Base-by-base conservation (phyloP, 352 stramenopile species). In the Pythium volutum region DNA sequence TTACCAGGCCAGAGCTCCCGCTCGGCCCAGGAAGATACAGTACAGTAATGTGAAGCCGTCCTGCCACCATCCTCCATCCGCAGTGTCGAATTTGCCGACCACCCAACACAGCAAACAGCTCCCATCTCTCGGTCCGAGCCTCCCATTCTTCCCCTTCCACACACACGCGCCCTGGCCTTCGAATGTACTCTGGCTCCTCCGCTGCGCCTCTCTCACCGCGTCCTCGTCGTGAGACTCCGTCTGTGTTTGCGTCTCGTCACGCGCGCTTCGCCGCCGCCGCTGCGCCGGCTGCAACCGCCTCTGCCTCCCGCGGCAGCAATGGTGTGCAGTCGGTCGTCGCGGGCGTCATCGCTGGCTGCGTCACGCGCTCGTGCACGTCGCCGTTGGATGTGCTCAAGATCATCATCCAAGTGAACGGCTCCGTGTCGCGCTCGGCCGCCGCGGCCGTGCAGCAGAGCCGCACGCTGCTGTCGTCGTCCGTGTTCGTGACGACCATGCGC, bases 341-440 rank as follows among this genome's bases (percentile, higher is more conserved):
- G 3, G 84, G 84, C 25, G 77, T 88, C 47, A 77, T 93, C 65
- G 82, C 84, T 16, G 84, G 84, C 46, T 91, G 81, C 67, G 80
- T 93, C 57, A 91, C 84, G 43, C 81, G 84, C 64, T 89, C 84
- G 4, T 89, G 75, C 74, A 93, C 84, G 53, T 91, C 84, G 23
- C 84, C 84, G 8, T 65, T 93, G 20, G 84, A 93, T 54, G 82
- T 91, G 71, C 76, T 93, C 57, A 91, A 91, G 74, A 91, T 93
- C 68, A 66, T 91, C 20, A 88, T 93, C 48, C 84, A 93, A 64
- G 81, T 93, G 12, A 87, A 88, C 60, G 74, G 74, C 20, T 67
- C 77, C 14, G 47, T 63, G 14, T 59, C 69, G 4, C 59, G 64
- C 16, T 71, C 70, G 14, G 41, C 75, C 7, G 54, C 70, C 15